Conservation (phyloP, 495 filamentous ascomycete species). For the Entonaema liquescens region DNA sequence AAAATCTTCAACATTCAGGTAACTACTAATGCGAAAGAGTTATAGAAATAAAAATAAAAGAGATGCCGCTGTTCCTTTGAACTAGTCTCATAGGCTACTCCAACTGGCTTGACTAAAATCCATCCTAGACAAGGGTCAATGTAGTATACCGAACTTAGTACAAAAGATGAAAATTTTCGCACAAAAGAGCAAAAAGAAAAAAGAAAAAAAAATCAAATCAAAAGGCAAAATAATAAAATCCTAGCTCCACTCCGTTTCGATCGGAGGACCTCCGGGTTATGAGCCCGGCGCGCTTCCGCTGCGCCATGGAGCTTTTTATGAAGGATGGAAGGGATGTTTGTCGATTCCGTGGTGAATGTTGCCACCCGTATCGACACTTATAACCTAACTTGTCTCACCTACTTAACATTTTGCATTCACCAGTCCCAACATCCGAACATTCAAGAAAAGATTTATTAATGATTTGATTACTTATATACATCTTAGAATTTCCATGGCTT, state of each 20-base stretch:
- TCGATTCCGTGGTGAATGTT: background rate
- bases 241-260: constrained; percentile 54
- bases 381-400: background rate
- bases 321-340: background rate
- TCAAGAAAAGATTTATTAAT: too few relatives aligned
- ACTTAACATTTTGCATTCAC: background rate
- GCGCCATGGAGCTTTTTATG: constrained; percentile 51
- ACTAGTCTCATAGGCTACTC: background rate
- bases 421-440: too few relatives aligned
- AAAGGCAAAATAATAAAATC: constrained; percentile 25
- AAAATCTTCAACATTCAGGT: too few relatives aligned
- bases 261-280: constrained; percentile 58
- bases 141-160: background rate
- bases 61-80: background rate
- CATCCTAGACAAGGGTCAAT: background rate
- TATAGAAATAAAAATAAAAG: background rate
- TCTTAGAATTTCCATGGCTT: background rate
- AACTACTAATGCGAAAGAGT: too few relatives aligned
- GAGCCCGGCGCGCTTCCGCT: constrained; percentile 57
- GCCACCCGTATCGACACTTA: background rate
- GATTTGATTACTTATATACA: background rate
- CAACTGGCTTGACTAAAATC: background rate
- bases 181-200: background rate
- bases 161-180: background rate
- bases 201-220: constrained; percentile 13